Conservation (phyloP, 164 flowering plant genomes). For the Pachysandra terminalis region DNA sequence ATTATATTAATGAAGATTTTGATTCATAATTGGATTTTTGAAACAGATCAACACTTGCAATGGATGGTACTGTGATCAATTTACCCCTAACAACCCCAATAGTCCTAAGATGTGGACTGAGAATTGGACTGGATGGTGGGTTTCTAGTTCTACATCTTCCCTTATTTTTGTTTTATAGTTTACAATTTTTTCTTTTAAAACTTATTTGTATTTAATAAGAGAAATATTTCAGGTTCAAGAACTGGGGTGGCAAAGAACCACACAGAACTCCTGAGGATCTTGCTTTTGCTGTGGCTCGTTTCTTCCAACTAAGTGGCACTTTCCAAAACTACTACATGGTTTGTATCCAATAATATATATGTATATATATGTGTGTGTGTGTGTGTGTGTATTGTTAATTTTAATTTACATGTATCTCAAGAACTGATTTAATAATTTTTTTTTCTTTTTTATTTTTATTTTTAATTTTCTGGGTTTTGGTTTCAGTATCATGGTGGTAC, state of each 20-base stretch:
- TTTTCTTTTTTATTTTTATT: too few relatives aligned
- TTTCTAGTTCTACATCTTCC: too few relatives aligned
- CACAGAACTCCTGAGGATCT: constrained; percentile 1
- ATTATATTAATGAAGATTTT: neutral
- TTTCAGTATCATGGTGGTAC: neutral
- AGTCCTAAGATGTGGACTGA: constrained; percentile 61
- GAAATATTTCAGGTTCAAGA: constrained; percentile 4
- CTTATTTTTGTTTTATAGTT: too few relatives aligned
- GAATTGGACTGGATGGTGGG: constrained; percentile 35
- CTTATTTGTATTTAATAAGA: too few relatives aligned
- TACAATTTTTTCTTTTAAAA: too few relatives aligned
- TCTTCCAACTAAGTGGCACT: neutral
- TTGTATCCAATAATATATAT: neutral
- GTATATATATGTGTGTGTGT: too few relatives aligned
- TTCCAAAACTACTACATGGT: neutral
- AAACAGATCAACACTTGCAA: neutral
- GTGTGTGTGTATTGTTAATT: too few relatives aligned
- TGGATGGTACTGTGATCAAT: neutral
- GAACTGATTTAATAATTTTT: too few relatives aligned
- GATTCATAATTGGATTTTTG: neutral
- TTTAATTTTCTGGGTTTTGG: too few relatives aligned
- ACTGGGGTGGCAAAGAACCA: neutral
- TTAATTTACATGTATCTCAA: too few relatives aligned
- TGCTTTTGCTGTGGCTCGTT: neutral
- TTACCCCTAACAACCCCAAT: constrained; percentile 32